These are phyloP conservation scores for Entophlyctis luteolus DNA, from an alignment of 192 early-diverging fungal genomes.

Conservation along the genomic window DNA sequence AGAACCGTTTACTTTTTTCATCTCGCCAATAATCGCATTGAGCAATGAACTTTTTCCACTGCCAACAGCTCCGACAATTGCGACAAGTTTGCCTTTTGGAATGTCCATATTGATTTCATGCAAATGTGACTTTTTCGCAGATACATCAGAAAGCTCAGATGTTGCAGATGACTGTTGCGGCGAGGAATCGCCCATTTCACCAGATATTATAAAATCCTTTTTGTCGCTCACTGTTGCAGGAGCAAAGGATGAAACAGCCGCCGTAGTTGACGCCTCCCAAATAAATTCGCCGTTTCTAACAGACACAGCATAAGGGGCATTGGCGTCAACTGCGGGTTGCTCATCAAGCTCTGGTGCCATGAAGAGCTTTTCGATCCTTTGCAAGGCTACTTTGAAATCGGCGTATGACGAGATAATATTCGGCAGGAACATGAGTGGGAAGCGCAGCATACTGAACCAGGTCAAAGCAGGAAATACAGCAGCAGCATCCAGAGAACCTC, in stretches of 20 bases:
- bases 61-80: slow-evolving; percentile 62
- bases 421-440: slow-evolving; percentile 59
- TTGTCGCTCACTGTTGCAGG: slow-evolving; percentile 1
- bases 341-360: slow-evolving; percentile 58
- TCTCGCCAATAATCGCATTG: slow-evolving; percentile 50
- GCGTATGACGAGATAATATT: slow-evolving; percentile 38
- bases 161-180: not conserved
- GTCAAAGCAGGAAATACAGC: slow-evolving; percentile 42
- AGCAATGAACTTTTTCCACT: slow-evolving; percentile 63
- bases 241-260: not conserved
- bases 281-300: slow-evolving; percentile 53
- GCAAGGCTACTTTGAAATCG: slow-evolving; percentile 49
- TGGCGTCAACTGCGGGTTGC: slow-evolving; percentile 38
- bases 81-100: slow-evolving; percentile 49
- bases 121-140: slow-evolving; percentile 26
- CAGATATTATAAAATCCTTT: too few relatives aligned
- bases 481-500: slow-evolving; percentile 24
- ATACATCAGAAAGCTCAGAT: not conserved
- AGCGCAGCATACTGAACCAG: slow-evolving; percentile 28
- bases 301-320: slow-evolving; percentile 43
- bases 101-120: slow-evolving; percentile 47
- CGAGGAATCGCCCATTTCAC: not conserved
- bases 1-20: slow-evolving; percentile 43
- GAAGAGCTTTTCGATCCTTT: slow-evolving; percentile 48
- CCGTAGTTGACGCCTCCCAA: slow-evolving; percentile 51